phyloP scores from a whole-genome alignment of 345 rosid species.

The Heritiera littoralis region DNA sequence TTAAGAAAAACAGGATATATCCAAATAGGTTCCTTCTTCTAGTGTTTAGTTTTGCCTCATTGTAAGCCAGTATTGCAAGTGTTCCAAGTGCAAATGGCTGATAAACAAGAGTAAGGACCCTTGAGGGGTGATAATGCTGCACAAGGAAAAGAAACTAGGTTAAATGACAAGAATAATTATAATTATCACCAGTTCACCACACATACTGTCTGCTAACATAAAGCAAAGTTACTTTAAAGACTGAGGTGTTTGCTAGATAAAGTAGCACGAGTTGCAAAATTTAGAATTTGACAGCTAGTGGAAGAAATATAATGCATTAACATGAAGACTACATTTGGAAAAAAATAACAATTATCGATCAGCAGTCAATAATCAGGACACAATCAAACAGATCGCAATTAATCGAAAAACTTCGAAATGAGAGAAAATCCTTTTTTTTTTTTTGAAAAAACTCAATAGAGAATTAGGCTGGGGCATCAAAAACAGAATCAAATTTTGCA shows the following conservation, averaged over 20 bases:
- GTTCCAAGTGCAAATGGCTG: slow-evolving; percentile 74
- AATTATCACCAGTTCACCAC: neutral
- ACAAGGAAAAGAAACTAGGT: slow-evolving; percentile 16
- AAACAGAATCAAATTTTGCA: neutral
- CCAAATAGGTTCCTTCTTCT: slow-evolving; percentile 69
- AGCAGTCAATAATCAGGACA: neutral
- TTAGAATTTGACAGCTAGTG: neutral
- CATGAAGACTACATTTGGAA: neutral
- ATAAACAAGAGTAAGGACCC: slow-evolving; percentile 77
- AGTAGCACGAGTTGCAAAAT: neutral
- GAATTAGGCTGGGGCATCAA: neutral
- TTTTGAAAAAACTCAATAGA: neutral
- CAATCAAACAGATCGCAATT: neutral
- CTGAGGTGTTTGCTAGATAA: neutral
- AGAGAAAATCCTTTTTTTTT: neutral
- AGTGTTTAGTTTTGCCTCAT: slow-evolving; percentile 71
- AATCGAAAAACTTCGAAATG: neutral
- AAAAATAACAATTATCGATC: too few relatives aligned
- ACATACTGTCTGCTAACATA: neutral
- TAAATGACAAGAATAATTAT: slow-evolving; percentile 9
- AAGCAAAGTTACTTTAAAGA: neutral
- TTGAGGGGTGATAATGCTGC: slow-evolving; percentile 76
- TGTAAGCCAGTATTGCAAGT: slow-evolving; percentile 53
- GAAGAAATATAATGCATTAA: neutral
- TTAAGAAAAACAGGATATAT: slow-evolving; percentile 53